Conservation (phyloP, 805 yeast species). For the Debaryomyces maramus region DNA sequence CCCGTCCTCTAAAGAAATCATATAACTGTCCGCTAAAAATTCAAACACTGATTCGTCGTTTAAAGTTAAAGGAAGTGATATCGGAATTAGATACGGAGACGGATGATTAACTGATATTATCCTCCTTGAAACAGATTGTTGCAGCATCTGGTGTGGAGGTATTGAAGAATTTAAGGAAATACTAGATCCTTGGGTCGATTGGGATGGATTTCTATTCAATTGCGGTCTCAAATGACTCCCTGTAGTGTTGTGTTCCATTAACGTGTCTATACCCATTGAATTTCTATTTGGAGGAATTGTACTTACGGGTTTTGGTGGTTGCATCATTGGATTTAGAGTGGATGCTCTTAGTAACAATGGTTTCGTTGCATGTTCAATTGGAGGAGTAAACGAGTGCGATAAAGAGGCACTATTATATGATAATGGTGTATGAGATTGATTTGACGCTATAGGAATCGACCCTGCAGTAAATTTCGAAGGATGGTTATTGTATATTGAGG, state of each 20-base stretch:
- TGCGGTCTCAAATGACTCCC: constrained; percentile 22
- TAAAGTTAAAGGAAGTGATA: constrained; percentile 42
- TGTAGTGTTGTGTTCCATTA: neutral
- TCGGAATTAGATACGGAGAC: constrained; percentile 41
- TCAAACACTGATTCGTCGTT: constrained; percentile 47
- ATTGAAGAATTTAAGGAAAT: constrained; percentile 19
- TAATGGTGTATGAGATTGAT: neutral
- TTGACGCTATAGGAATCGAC: constrained; percentile 1
- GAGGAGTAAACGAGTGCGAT: neutral
- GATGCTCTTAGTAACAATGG: constrained; percentile 11
- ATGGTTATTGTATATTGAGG: neutral
- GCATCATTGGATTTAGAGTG: constrained; percentile 7
- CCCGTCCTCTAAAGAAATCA: constrained; percentile 47
- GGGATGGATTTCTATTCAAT: constrained; percentile 34
- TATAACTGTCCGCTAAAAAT: constrained; percentile 49
- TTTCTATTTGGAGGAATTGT: constrained; percentile 17
- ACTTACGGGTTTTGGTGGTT: constrained; percentile 6
- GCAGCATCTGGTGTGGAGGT: constrained; percentile 6
- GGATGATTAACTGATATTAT: constrained; percentile 16
- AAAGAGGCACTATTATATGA: neutral
- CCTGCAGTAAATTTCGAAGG: neutral
- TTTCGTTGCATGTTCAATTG: neutral
- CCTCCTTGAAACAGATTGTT: constrained; percentile 7
- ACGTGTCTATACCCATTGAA: neutral
- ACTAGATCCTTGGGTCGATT: constrained; percentile 35